Evolutionary conservation across 345 rosid genomes (phyloP), one percentile per base, ranked within the genome.

Genomic region (Limnanthes douglasii): DNA sequence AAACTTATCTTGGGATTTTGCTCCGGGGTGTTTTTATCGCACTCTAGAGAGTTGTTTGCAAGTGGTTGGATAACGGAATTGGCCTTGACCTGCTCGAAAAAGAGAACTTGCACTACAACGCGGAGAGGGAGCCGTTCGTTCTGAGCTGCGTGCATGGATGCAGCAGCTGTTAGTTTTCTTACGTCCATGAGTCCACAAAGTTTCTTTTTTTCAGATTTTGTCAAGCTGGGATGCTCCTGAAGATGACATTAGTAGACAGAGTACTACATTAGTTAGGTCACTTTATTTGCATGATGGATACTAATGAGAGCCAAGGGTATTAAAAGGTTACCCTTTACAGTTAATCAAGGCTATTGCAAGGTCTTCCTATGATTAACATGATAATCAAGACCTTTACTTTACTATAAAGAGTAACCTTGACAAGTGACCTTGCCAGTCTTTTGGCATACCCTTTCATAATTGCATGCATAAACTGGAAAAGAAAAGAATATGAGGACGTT

Each of bases 81-180:
- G 7, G 63, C 74, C 45, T 88, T 61, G 8, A 73, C 70, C 64
- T 83, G 97, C 72, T 82, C 95, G 15, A 73, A 78, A 57, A 64
- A 86, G 34, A 86, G 79, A 40, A 86, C 93, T 65, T 86, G 97
- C 31, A 86, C 95, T 1, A 86, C 83, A 13, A 82, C 75, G 2
- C 97, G 68, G 5, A 86, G 69, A 0, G 97, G 97, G n/a, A 86
- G 88, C 4, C 62, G 51, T n/a, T 83, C 95, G 8, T 82, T 86
- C 62, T 78, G 97, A 0, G 95, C 95, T 9, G 95, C 95, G 31
- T 78, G 93, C 61, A 66, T 65, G 0, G 93, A 82, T 11, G 90
- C 83, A 18, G 70, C 79, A 21, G 19, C 53, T 1, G 97, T 73
- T 8, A 86, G 72, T 48, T 73, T 86, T 60, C 75, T 69, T 11